Evolutionary conservation across 345 rosid genomes (phyloP).

Genomic region (Lenwebbia sp.): DNA sequence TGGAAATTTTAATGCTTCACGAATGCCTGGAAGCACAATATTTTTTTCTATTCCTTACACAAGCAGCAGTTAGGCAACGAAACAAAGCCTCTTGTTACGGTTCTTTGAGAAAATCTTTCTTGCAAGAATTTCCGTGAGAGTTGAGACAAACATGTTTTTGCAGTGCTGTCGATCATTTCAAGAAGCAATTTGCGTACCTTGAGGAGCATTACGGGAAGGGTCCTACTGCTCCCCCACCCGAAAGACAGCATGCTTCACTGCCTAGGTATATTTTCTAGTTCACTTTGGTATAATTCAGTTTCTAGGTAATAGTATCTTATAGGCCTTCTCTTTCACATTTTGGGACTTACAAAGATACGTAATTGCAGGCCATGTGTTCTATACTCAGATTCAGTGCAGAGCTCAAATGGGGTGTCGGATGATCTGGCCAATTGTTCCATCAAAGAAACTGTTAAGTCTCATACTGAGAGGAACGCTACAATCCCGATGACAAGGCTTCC

Average conservation of each 20-base stretch:
- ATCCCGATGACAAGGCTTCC: slow-evolving; percentile 74
- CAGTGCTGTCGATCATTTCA: slow-evolving; percentile 97
- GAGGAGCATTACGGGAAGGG: slow-evolving; percentile 95
- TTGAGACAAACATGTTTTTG: slow-evolving; percentile 1
- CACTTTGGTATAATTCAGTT: neutral
- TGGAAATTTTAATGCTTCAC: neutral
- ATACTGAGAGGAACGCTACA: slow-evolving; percentile 42
- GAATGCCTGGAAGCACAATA: neutral
- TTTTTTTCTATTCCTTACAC: neutral
- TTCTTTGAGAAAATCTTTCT: neutral
- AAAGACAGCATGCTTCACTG: slow-evolving; percentile 93
- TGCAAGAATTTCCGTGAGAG: neutral
- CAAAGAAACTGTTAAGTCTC: slow-evolving; percentile 59
- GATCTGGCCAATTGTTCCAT: slow-evolving; percentile 81
- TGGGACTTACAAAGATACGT: neutral
- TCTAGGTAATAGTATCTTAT: neutral
- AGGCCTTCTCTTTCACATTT: neutral
- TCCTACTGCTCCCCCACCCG: slow-evolving; percentile 64
- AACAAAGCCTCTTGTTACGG: neutral
- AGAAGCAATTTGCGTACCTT: slow-evolving; percentile 92
- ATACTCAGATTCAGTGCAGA: slow-evolving; percentile 59
- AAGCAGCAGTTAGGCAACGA: neutral
- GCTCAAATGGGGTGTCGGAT: slow-evolving; percentile 46
- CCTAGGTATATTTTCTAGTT: slow-evolving; percentile 51
- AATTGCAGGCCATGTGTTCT: slow-evolving; percentile 70